Evolutionary conservation across 164 flowering plant species (phyloP), one percentile per base, ranked within the genome.

Genomic region (Umbilicus rupestris): DNA sequence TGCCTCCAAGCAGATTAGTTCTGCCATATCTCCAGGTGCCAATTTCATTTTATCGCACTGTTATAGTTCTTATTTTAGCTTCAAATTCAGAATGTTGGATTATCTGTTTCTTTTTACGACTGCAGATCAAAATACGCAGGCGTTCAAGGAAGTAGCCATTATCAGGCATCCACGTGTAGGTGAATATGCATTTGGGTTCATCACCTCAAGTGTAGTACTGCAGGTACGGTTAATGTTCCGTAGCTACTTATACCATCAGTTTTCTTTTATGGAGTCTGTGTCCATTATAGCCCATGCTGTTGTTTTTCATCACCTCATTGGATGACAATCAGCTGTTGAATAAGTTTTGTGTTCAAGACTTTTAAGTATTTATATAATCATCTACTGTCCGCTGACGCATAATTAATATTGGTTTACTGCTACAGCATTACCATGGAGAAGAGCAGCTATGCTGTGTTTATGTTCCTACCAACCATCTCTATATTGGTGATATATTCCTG

Each of bases 1-100:
- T 65, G 80, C 80, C 57, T 80, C 83, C 1, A 79, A 79, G 75
- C 83, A 79, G 57, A 77, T 79, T 19, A 79, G 82, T 65, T 45
- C 78, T 19, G 83, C 83, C 15, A 79, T 79, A 71, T 73, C 80
- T 17, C 80, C 83, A 63, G 83, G 80, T 77, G 50, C 14, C n/a
- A 42, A 62, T 55, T 55, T 28, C 5, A 14, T 28, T 11, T 28
- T 47, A 6, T 65, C 22, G 1, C 16, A 14, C 8, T 66, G 31
- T 24, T 26, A 39, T 47, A 15, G n/a, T 7, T 35, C 7, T 39
- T 16, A 7, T 16, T 1, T 22, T 5, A 37, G 41, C 62, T 28
- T 59, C 12, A 39, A 24, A 33, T 49, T 49, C 29, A 30, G 39
- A 60, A 60, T 59, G 1, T 3, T 42, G 17, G 2, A 17, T 5